Base-by-base conservation (phyloP, 1,284 basidiomycete species). In the Laetiporus sulphureus region DNA sequence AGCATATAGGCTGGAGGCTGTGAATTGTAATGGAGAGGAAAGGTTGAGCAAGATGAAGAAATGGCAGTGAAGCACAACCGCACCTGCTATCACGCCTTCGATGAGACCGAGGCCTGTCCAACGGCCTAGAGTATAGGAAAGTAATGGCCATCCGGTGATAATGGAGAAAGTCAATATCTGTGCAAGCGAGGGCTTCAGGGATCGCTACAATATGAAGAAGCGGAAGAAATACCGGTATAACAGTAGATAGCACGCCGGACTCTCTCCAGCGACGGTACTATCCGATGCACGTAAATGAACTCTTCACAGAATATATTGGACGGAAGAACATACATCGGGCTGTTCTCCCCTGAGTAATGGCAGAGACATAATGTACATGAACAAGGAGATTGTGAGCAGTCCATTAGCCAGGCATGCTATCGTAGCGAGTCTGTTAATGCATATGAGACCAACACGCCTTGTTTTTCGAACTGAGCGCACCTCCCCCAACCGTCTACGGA, bases 1-100 rank as follows among this genome's bases (percentile, higher is more conserved):
- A 8, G 76, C 75, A 52, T 87, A 87, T 34, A 85, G 57, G 13
- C 78, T 80, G 13, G 73, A 77, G 6, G 78, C 81, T 84, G 10
- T 30, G 13, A 10, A 7, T n/a, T 30, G 11, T 10, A 11, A 6
- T 41, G 36, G 27, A 24, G 32, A 8, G 32, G 32, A 6, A 23
- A 23, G 7, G 16, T 7, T 16, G 16, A 8, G 34, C 38, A 42
- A 16, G 13, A 32, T 15, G 40, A 5, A 16, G 35, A 13, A 12
- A 42, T 24, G 15, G 13, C 22, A 12, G 30, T 8, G 36, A n/a
- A 13, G 25, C 13, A 13, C 25, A 27, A 8, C 8, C 25, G 25
- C 54, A 83, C 85, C 77, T 49, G 76, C 83, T 36, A 83, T 65
- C 7, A 72, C 59, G 6, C 83, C 80, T 53, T 72, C 67, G 27